Evolutionary conservation across 352 stramenopile species (phyloP), one percentile per base, ranked within the genome.

Genomic region (Plasmopara viticola): DNA sequence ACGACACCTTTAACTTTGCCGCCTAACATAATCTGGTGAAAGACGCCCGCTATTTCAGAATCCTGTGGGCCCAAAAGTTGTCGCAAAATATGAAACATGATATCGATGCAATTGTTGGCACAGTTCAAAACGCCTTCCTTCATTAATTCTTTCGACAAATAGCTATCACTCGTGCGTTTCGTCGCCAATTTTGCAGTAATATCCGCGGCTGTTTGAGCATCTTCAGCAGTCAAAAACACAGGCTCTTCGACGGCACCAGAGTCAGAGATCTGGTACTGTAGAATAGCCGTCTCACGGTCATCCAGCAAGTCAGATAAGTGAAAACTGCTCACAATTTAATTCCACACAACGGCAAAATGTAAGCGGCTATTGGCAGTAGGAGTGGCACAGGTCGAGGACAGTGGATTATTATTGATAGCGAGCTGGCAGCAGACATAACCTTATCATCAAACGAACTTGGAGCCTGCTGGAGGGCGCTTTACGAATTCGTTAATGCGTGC

Each of bases 211-310:
- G 55, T 68, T 60, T 92, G 82, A 3, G 83, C 82, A 52, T 92
- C 74, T 0, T 79, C 80, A 31, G 84, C 84, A n/a, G 92, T 85
- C 47, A 95, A 71, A 58, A 95, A 93, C 25, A 95, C 80, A 2
- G 84, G 84, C 38, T 93, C 84, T 61, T 93, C 83, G 1, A 92
- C 84, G 10, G 68, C 67, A 5, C 84, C 84, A 14, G 70, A 79
- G 51, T 90, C 81, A 9, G 82, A 85, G 51, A 95, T 95, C 58
- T 95, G 82, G 48, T 95, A 95, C 53, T 95, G 84, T 30, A 95
- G 60, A 57, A 95, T 91, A 0, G 84, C 83, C 7, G 82, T 91
- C 58, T 95, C 82, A 30, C 84, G 74, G 52, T 95, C 83, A 48
- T 95, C 84, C 29, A 95, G 62, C 44, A 95, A 68, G 60, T 95